Percentiles rank a stretch among this genome's conserved stretches.
phyloP scores from a whole-genome alignment of 345 rosid species.

The Pseudoturritis turrita region DNA sequence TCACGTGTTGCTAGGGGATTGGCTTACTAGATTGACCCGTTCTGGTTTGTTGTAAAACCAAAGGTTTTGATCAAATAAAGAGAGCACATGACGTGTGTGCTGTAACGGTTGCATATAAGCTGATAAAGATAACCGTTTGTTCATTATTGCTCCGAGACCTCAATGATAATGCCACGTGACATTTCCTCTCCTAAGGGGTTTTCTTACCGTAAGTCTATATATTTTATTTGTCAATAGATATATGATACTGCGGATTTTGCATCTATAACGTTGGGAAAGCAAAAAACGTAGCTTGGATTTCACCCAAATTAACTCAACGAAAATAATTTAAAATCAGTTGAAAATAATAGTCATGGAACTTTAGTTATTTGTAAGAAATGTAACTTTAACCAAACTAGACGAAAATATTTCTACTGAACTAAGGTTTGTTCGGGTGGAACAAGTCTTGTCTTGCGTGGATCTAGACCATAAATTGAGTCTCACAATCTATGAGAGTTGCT shows the following conservation, averaged over 20 bases:
- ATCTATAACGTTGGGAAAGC: too few relatives aligned
- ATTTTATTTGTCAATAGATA: background rate
- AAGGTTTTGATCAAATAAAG: background rate
- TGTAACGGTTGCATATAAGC: background rate
- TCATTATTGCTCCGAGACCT: background rate
- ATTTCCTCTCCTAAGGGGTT: constrained; percentile 21
- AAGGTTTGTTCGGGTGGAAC: too few relatives aligned
- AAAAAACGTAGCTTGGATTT: too few relatives aligned
- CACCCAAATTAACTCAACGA: too few relatives aligned
- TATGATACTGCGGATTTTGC: background rate
- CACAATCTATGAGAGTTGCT: too few relatives aligned
- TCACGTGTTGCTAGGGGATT: background rate
- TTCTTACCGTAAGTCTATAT: background rate
- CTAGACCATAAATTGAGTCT: too few relatives aligned
- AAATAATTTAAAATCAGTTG: too few relatives aligned
- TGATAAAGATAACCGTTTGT: constrained; percentile 2
- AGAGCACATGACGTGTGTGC: constrained; percentile 8
- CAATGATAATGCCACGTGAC: background rate
- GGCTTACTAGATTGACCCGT: background rate
- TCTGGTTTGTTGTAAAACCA: background rate
- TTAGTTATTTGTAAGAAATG: too few relatives aligned
- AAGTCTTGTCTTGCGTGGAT: too few relatives aligned
- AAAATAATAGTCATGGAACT: too few relatives aligned
- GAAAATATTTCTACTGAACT: too few relatives aligned
- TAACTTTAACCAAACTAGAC: too few relatives aligned